Evolutionary conservation across 2,329 filamentous ascomycete genomes (phyloP).

Genomic region (Botrytis squamosa): DNA sequence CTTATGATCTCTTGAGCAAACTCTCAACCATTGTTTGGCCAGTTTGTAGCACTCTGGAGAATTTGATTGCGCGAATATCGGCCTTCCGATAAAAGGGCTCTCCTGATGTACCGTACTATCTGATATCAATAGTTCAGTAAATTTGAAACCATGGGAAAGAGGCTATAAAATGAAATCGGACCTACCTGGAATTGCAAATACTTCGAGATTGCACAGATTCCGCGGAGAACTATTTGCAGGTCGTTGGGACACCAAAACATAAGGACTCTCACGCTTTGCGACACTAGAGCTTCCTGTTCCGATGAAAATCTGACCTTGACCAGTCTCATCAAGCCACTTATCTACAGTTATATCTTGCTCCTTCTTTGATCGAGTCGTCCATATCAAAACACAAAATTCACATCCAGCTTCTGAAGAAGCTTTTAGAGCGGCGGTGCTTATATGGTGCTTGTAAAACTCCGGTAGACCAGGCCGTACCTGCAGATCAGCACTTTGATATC

Average conservation of each 20-base stretch:
- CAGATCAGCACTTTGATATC: constrained; percentile 10
- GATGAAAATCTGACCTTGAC: constrained; percentile 17
- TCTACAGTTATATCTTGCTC: constrained; percentile 11
- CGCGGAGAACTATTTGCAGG: constrained; percentile 14
- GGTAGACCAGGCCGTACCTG: constrained; percentile 20
- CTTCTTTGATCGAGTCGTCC: background rate
- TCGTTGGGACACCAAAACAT: constrained; percentile 16
- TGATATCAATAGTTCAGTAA: background rate
- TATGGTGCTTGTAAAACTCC: constrained; percentile 17
- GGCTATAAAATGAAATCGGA: background rate
- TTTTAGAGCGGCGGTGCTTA: constrained; percentile 1
- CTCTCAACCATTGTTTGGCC: constrained; percentile 15
- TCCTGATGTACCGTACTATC: background rate
- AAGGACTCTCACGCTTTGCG: constrained; percentile 14
- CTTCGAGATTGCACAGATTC: constrained; percentile 17
- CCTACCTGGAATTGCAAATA: constrained; percentile 1
- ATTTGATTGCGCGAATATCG: constrained; percentile 10
- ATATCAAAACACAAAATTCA: constrained; percentile 15
- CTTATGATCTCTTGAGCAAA: constrained; percentile 13
- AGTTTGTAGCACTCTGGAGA: constrained; percentile 13
- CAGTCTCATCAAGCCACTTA: constrained; percentile 12
- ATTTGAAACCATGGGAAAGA: background rate
- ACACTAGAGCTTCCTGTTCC: constrained; percentile 22
- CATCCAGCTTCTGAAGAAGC: background rate
- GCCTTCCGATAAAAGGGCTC: constrained; percentile 16